These are phyloP conservation scores for Penicillium sp. DNA, from an alignment of 2,329 filamentous ascomycete species.

Conservation along the genomic window DNA sequence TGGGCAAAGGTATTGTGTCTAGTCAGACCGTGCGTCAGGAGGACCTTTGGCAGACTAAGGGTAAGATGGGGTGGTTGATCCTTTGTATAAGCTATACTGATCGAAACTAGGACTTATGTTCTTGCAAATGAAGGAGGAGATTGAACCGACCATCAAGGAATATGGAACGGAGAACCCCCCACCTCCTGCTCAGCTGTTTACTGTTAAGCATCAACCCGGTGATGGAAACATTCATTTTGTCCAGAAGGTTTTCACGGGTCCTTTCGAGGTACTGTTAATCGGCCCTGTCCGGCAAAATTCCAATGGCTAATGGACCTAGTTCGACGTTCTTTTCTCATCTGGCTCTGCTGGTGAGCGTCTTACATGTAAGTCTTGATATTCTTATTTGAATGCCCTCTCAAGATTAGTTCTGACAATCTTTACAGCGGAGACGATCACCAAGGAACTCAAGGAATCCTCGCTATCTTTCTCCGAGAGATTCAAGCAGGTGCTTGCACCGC, in stretches of 20 bases:
- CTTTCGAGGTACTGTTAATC: constrained; percentile 63
- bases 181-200: constrained; percentile 83
- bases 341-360: constrained; percentile 60
- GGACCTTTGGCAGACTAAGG: constrained; percentile 79
- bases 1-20: constrained; percentile 74
- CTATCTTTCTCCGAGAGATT: constrained; percentile 75
- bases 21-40: constrained; percentile 68
- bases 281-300: neutral
- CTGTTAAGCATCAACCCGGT: constrained; percentile 61
- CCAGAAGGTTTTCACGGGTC: constrained; percentile 86
- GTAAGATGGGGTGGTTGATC: constrained; percentile 40
- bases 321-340: constrained; percentile 88
- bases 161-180: constrained; percentile 68
- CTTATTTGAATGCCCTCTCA: neutral
- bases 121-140: constrained; percentile 61
- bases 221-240: constrained; percentile 80
- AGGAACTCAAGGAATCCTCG: constrained; percentile 66
- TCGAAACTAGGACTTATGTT: constrained; percentile 55
- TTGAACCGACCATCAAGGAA: constrained; percentile 59
- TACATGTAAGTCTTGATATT: constrained; percentile 46
- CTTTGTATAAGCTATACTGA: neutral
- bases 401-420: constrained; percentile 9
- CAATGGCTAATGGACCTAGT: constrained; percentile 50
- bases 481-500: constrained; percentile 67
- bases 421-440: constrained; percentile 63